Evolutionary conservation across 495 filamentous ascomycete species (phyloP), one percentile per base, ranked within the genome.

Genomic region (Chaetomium tenue): DNA sequence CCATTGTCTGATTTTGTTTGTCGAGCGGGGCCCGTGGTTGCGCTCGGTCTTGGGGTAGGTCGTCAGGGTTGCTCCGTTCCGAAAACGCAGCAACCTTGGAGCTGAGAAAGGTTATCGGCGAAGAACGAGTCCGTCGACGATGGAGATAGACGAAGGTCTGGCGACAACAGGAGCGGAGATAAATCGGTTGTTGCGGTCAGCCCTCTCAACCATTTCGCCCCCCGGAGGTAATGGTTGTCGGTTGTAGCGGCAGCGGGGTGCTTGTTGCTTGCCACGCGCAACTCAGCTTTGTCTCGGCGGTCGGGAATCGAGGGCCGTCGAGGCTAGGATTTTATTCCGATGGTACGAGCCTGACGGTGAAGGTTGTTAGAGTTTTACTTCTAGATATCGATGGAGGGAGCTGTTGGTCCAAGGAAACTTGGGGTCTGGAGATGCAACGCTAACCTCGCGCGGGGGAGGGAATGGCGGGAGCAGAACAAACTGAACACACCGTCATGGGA

Each of bases 1-100:
- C 73, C 73, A 75, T 75, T 20, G n/a, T 63, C 1, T 46, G 22
- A 5, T 37, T 5, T 42, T 26, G 52, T 15, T 44, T 28, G 8
- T 51, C 25, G 26, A 11, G 51, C 20, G 47, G 6, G 44, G 18
- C 23, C 8, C 46, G 46, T 5, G 12, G 28, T 15, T 13, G 44
- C 22, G 28, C 13, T 50, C 22, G 58, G 42, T 30, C 16, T 39
- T 22, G 18, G 58, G 26, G 30, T 5, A 11, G 59, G 25, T 54
- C 16, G 60, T 26, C 50, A 28, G 28, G 50, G 28, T 40, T 20
- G 33, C 47, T 52, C 59, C 18, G 46, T 23, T 20, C 8, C 46
- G 18, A 18, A 50, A 9, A 52, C 18, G 8, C 37, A 22, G 50
- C 23, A 23, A 54, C 53, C 13, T 25, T 13, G 59, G 18, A 26